These are phyloP conservation scores for Saccharomycopsis fermentans DNA, from an alignment of 805 yeast species.

Conservation along the genomic window DNA sequence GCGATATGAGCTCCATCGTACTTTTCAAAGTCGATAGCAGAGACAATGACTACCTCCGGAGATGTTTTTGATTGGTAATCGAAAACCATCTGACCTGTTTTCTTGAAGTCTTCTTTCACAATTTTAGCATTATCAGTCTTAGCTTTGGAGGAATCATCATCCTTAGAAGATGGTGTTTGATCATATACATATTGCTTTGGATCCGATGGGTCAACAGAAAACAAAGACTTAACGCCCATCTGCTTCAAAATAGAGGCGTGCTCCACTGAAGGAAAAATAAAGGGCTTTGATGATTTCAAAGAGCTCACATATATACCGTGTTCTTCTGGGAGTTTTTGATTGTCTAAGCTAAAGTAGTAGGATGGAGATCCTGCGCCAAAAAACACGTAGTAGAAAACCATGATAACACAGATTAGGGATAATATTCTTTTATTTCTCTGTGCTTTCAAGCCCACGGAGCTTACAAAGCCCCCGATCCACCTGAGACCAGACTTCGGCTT, in stretches of 20 bases:
- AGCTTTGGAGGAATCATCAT: background rate
- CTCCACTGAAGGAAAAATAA: conserved; percentile 68
- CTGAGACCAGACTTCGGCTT: conserved; percentile 14
- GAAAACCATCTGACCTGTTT: conserved; percentile 53
- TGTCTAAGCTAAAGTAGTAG: conserved; percentile 7
- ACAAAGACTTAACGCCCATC: conserved; percentile 42
- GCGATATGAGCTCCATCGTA: conserved; percentile 51
- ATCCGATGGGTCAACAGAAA: conserved; percentile 20
- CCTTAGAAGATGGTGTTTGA: conserved; percentile 8
- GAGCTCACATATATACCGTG: conserved; percentile 39
- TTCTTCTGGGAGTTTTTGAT: conserved; percentile 22
- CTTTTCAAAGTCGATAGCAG: conserved; percentile 66
- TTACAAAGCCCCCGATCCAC: background rate
- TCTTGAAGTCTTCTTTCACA: conserved; percentile 50
- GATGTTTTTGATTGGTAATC: conserved; percentile 26
- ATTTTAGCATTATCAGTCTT: conserved; percentile 23
- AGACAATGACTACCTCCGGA: conserved; percentile 68
- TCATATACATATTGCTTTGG: conserved; percentile 20
- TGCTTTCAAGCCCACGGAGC: conserved; percentile 4
- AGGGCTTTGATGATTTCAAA: conserved; percentile 39
- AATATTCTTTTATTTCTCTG: conserved; percentile 11
- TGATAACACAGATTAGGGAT: conserved; percentile 4
- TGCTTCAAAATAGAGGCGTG: conserved; percentile 54
- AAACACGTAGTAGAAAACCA: conserved; percentile 12
- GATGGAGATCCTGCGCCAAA: conserved; percentile 8